Evolutionary conservation across 1,284 basidiomycete genomes (phyloP).

Genomic region (Heterobasidion occidentale): DNA sequence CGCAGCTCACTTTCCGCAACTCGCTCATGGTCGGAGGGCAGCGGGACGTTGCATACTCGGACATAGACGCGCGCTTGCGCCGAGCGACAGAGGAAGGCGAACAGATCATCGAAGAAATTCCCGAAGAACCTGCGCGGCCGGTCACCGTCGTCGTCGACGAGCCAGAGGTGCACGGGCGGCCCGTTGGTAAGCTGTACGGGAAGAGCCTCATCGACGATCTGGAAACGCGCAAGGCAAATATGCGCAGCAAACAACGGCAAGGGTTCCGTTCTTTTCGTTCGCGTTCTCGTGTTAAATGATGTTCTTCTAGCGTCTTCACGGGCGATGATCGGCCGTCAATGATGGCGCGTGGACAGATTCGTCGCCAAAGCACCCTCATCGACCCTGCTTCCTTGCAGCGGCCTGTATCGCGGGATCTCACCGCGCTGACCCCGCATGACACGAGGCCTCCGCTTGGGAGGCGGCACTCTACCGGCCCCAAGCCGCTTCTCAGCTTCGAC

Average conservation of each 20-base stretch:
- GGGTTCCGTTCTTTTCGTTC: slow-evolving; percentile 9
- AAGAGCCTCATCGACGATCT: slow-evolving; percentile 77
- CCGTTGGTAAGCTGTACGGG: slow-evolving; percentile 72
- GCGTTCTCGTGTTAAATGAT: background rate
- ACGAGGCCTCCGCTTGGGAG: slow-evolving; percentile 31
- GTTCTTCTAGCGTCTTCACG: slow-evolving; percentile 47
- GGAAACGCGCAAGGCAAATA: slow-evolving; percentile 64
- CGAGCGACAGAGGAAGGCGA: slow-evolving; percentile 67
- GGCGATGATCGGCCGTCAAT: slow-evolving; percentile 78
- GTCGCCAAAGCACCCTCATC: slow-evolving; percentile 60
- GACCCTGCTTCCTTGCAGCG: slow-evolving; percentile 53
- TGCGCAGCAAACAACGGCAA: slow-evolving; percentile 70
- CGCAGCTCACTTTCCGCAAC: slow-evolving; percentile 77
- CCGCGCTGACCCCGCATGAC: slow-evolving; percentile 31
- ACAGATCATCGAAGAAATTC: slow-evolving; percentile 45
- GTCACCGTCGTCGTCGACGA: slow-evolving; percentile 33
- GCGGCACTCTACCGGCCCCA: slow-evolving; percentile 39
- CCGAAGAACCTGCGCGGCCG: slow-evolving; percentile 24
- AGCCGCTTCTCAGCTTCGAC: slow-evolving; percentile 56
- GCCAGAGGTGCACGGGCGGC: slow-evolving; percentile 31
- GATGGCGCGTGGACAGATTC: slow-evolving; percentile 60
- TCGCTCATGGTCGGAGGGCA: slow-evolving; percentile 60
- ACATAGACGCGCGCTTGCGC: slow-evolving; percentile 50
- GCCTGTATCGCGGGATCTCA: slow-evolving; percentile 28
- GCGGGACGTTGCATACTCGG: slow-evolving; percentile 51